Base-by-base conservation (phyloP, 2,329 filamentous ascomycete genomes). In the Fusarium sp. region DNA sequence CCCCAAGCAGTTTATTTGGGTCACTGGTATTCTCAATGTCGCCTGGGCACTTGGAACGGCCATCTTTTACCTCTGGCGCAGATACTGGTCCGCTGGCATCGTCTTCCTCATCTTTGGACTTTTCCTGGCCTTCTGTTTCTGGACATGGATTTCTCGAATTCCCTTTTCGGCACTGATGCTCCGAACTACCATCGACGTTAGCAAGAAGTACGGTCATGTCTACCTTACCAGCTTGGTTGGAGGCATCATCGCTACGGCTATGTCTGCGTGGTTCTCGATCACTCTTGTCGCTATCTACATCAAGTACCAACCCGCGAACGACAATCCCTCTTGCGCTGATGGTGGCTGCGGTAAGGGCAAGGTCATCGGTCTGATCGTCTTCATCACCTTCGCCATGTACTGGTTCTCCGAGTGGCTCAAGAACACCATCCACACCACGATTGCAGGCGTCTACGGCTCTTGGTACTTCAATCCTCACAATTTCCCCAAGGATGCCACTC, bases 401-500 rank as follows among this genome's bases (percentile, higher is more conserved):
- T 98, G 95, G 95, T 91, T 97, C 71, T 92, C 93, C 3, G 95
- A 98, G 80, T 95, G 92, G 87, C 84, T 98, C 75, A 98, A 98
- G 84, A 97, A 97, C 81, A 94, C 93, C 1, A 93, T 97, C 49
- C 94, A 98, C 79, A 92, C 92, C 4, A 94, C 90, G 27, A 92
- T 97, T 64, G 92, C 94, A 0, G 95, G 95, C 1, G 91, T 97
- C 1, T 98, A 97, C 75, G 95, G 94, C 2, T 92, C 92, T 1
- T 98, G 95, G 95, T 98, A 97, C 83, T 98, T 97, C 79, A 92
- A 89, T 70, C 81, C 88, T 1, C 82, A 86, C 62, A 88, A 90
- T 45, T 92, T 93, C 76, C 94, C 95, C 33, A 90, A 88, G 69
- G 90, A 90, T 14, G 91, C 93, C 1, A 98, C 95, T 1, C 89